Evolutionary conservation across 257 asterid species (phyloP).

Genomic region (Rhazya stricta): DNA sequence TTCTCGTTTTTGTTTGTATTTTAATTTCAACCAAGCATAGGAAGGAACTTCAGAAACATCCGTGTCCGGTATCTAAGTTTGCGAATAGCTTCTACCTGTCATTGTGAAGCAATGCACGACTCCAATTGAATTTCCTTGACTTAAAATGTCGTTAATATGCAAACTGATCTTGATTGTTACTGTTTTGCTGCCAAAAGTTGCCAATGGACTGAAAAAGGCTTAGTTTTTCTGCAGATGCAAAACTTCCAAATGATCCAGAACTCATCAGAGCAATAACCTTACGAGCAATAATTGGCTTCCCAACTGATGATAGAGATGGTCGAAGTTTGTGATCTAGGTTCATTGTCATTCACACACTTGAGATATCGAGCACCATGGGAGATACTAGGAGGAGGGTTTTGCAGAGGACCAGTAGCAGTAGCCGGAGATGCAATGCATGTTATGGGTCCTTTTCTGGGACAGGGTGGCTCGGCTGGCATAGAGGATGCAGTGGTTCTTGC

Average conservation of each 20-base stretch:
- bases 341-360: conserved; percentile 28
- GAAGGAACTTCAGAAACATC: background rate
- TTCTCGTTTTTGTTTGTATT: background rate
- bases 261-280: conserved; percentile 23
- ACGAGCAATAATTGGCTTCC: conserved; percentile 16
- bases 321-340: conserved; percentile 22
- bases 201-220: background rate
- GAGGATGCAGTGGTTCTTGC: conserved; percentile 46
- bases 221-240: conserved; percentile 15
- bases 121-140: background rate
- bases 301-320: conserved; percentile 29
- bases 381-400: conserved; percentile 22
- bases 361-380: conserved; percentile 43
- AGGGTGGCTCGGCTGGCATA: conserved; percentile 36
- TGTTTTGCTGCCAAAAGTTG: background rate
- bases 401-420: conserved; percentile 27
- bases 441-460: conserved; percentile 43
- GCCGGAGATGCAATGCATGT: conserved; percentile 49
- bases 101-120: background rate
- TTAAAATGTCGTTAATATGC: background rate
- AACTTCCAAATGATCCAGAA: conserved; percentile 26
- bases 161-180: background rate
- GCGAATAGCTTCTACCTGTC: background rate
- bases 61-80: too few species aligned
- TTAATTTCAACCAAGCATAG: background rate